phyloP scores from a whole-genome alignment of 1,284 basidiomycete species.

The Athelia psychrophila region DNA sequence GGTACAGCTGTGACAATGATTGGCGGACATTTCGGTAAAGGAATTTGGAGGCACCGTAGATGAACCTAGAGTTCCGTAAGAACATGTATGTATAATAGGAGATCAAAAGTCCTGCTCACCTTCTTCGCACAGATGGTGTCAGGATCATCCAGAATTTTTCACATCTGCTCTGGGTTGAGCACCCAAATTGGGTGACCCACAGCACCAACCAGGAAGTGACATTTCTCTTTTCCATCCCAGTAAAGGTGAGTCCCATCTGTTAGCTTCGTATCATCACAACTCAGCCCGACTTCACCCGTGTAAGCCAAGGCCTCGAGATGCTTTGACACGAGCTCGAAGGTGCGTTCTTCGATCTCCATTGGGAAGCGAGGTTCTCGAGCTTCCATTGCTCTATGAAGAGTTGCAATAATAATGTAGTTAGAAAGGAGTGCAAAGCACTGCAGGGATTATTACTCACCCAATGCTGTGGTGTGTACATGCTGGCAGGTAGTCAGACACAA shows the following conservation, averaged over 20 bases:
- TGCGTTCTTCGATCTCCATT: too few relatives aligned
- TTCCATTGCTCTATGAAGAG: too few relatives aligned
- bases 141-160: constrained; percentile 4
- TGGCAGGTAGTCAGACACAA: too few relatives aligned
- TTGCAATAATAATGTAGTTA: too few relatives aligned
- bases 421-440: too few relatives aligned
- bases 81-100: too few relatives aligned
- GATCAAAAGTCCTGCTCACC: constrained; percentile 7
- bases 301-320: too few relatives aligned
- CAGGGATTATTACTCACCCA: too few relatives aligned
- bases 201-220: constrained; percentile 13
- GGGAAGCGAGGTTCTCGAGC: too few relatives aligned
- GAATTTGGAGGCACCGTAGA: constrained; percentile 19
- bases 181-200: constrained; percentile 12
- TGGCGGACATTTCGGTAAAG: constrained; percentile 17
- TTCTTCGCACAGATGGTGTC: constrained; percentile 13
- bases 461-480: too few relatives aligned
- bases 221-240: constrained; percentile 5
- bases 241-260: neutral
- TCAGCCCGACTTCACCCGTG: neutral
- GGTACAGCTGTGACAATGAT: constrained; percentile 19
- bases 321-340: too few relatives aligned
- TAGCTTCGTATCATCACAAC: constrained; percentile 8
- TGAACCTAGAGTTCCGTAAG: constrained; percentile 12
- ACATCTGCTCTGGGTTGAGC: constrained; percentile 12